These are phyloP conservation scores for Fusarium praegraminearum DNA, from an alignment of 2,329 filamentous ascomycete species.

Conservation along the genomic window DNA sequence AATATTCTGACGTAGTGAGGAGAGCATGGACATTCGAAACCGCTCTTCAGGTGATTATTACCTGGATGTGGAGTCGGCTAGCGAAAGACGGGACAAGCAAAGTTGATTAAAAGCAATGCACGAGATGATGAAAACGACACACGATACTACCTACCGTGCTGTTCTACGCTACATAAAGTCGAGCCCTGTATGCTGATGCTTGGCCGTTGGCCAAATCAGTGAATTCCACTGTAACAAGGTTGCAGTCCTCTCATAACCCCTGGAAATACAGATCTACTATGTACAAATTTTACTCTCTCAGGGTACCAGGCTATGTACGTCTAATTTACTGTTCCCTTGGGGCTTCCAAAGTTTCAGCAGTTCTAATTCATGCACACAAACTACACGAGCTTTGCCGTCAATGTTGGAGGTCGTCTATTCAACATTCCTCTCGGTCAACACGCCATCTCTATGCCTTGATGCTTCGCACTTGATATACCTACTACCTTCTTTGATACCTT, in stretches of 20 bases:
- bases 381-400: neutral
- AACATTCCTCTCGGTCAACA: neutral
- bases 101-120: conserved; percentile 1
- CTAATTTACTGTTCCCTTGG: neutral
- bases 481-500: neutral
- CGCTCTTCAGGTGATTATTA: neutral
- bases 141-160: neutral
- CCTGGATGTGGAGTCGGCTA: neutral
- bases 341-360: neutral
- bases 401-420: conserved; percentile 1
- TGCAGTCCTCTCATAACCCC: conserved; percentile 2
- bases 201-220: conserved; percentile 13
- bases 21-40: neutral
- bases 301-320: neutral
- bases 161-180: conserved; percentile 16
- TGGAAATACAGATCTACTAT: conserved; percentile 34
- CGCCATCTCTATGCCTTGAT: neutral
- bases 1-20: neutral
- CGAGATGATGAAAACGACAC: neutral
- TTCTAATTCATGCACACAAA: neutral
- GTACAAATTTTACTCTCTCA: neutral
- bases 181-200: conserved; percentile 2
- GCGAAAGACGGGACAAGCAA: neutral
- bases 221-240: conserved; percentile 2
- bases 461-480: neutral